Percentiles rank a stretch among this genome's conserved stretches.
Evolutionary conservation across 352 stramenopile species (phyloP).

Genomic region (Pythium angustatum): DNA sequence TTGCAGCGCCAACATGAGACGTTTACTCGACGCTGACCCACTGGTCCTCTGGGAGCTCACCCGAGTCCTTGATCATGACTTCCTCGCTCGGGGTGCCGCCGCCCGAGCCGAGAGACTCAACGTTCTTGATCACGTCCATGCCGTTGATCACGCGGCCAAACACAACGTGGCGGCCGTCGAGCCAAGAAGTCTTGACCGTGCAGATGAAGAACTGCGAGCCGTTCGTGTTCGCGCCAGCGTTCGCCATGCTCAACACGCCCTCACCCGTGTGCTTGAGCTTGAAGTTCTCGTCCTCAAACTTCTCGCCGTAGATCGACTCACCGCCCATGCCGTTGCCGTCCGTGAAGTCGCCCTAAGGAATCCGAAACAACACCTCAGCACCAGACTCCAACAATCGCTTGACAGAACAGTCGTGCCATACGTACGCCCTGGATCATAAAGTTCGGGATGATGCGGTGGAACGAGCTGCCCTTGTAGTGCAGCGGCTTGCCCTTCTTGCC

Average conservation of each 20-base stretch:
- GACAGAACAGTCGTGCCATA: neutral
- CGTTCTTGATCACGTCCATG: conserved; percentile 95
- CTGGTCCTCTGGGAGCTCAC: conserved; percentile 78
- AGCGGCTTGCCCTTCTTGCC: conserved; percentile 94
- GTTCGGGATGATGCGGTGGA: conserved; percentile 97
- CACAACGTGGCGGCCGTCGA: conserved; percentile 86
- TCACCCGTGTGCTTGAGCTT: conserved; percentile 81
- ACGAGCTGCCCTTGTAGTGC: conserved; percentile 95
- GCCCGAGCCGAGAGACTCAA: conserved; percentile 94
- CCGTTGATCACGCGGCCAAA: conserved; percentile 96
- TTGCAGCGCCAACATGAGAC: neutral
- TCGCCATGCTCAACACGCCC: conserved; percentile 83
- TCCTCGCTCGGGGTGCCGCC: conserved; percentile 84
- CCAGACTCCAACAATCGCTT: neutral
- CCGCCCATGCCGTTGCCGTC: conserved; percentile 75
- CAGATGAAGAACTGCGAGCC: conserved; percentile 98
- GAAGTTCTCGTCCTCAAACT: conserved; percentile 88
- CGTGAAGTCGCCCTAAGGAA: conserved; percentile 71
- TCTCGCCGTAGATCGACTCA: conserved; percentile 78
- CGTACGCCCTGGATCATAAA: conserved; percentile 89
- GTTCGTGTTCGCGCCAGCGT: conserved; percentile 90
- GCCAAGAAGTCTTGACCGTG: conserved; percentile 90
- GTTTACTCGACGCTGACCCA: conserved; percentile 50
- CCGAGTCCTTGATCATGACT: conserved; percentile 94
- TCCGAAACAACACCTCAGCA: neutral